Evolutionary conservation across 352 stramenopile species (phyloP).

Genomic region (Pythium phragmitis): DNA sequence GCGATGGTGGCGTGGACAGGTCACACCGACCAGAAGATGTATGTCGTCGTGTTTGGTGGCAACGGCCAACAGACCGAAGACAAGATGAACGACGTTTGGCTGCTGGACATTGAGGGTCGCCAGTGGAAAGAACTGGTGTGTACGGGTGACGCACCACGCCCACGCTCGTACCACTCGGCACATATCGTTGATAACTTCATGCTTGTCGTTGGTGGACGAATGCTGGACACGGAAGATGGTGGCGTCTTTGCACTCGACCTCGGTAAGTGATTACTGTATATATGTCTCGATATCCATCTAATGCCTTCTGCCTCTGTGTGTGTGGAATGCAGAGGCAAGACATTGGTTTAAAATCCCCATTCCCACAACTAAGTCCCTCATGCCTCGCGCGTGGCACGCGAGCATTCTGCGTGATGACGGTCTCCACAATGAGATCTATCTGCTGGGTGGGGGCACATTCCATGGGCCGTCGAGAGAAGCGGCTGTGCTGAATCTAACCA

Average conservation of each 20-base stretch:
- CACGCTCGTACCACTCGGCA: conserved; percentile 69
- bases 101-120: conserved; percentile 39
- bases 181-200: conserved; percentile 49
- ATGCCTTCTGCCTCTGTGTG: background rate
- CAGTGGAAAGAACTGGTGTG: conserved; percentile 45
- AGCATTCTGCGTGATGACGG: conserved; percentile 37
- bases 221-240: conserved; percentile 38
- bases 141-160: conserved; percentile 38
- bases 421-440: conserved; percentile 35
- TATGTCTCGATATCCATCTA: background rate
- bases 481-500: conserved; percentile 47
- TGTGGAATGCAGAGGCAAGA: conserved; percentile 15
- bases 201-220: conserved; percentile 65
- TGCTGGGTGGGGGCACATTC: conserved; percentile 62
- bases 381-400: conserved; percentile 64
- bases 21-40: background rate
- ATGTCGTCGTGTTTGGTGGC: conserved; percentile 60
- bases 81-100: conserved; percentile 71
- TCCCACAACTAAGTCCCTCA: conserved; percentile 28
- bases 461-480: conserved; percentile 54
- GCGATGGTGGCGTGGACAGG: conserved; percentile 41
- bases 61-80: conserved; percentile 70
- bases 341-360: conserved; percentile 53
- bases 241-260: conserved; percentile 61
- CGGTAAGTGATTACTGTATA: conserved; percentile 8